Evolutionary conservation across 352 stramenopile genomes (phyloP).

Genomic region (Phytophthora ramorum): DNA sequence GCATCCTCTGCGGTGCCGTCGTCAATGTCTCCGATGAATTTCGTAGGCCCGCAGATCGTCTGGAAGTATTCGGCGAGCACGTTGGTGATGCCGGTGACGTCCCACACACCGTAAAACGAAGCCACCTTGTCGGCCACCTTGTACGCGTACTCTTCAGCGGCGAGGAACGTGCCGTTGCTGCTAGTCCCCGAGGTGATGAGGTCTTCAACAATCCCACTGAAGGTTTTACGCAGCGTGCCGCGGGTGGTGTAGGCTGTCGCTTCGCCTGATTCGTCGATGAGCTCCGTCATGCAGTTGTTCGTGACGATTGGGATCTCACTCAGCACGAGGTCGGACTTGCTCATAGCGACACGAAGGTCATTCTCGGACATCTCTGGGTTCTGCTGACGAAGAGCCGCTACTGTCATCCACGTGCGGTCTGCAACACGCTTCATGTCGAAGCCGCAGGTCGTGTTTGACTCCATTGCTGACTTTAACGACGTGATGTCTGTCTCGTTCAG

Average conservation of each 20-base stretch:
- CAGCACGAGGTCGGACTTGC: conserved; percentile 45
- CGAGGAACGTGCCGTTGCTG: conserved; percentile 14
- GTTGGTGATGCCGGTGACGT: conserved; percentile 43
- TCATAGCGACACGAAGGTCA: conserved; percentile 21
- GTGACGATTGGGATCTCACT: conserved; percentile 47
- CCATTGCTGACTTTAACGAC: conserved; percentile 14
- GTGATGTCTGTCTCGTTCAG: conserved; percentile 20
- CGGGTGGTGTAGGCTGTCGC: conserved; percentile 26
- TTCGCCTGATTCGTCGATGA: conserved; percentile 35
- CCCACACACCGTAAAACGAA: conserved; percentile 43
- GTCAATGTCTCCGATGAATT: conserved; percentile 49
- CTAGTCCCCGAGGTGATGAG: conserved; percentile 5
- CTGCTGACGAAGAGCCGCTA: conserved; percentile 10
- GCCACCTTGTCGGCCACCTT: conserved; percentile 40
- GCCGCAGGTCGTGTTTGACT: conserved; percentile 28
- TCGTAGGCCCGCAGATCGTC: conserved; percentile 53
- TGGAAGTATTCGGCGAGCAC: conserved; percentile 52
- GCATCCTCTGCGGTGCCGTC: conserved; percentile 33
- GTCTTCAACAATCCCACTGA: conserved; percentile 10
- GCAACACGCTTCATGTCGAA: conserved; percentile 32
- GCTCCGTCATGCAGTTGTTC: conserved; percentile 37
- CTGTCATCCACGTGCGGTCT: conserved; percentile 26
- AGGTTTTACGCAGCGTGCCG: conserved; percentile 7
- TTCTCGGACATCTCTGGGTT: conserved; percentile 19
- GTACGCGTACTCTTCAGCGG: conserved; percentile 35